Conservation (phyloP, 2,329 filamentous ascomycete genomes). For the Colletotrichum ledebouriae region DNA sequence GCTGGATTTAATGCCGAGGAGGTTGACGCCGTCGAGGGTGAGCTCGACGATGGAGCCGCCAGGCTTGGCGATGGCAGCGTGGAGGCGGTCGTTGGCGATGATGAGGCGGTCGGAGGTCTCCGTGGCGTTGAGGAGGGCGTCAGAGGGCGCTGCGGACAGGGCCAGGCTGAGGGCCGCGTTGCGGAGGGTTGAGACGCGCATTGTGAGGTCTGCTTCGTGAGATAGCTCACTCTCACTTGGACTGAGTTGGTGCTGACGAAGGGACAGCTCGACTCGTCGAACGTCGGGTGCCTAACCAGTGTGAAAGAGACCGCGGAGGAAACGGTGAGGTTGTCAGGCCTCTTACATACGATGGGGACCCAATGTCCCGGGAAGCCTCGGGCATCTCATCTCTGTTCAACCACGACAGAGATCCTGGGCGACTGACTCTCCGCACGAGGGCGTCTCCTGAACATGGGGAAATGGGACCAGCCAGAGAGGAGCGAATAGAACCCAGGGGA, state of each 20-base stretch:
- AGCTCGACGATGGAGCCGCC: conserved; percentile 54
- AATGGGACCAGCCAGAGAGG: neutral
- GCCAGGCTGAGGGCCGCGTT: conserved; percentile 21
- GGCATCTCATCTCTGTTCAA: conserved; percentile 32
- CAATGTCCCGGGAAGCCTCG: conserved; percentile 5
- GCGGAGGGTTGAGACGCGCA: conserved; percentile 30
- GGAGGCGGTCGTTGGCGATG: conserved; percentile 55
- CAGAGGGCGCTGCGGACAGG: conserved; percentile 32
- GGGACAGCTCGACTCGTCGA: conserved; percentile 16
- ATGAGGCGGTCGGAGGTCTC: conserved; percentile 52
- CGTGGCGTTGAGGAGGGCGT: conserved; percentile 50
- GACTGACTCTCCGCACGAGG: conserved; percentile 18
- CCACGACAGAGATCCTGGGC: conserved; percentile 4
- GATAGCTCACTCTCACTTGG: neutral
- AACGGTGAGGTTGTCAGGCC: neutral
- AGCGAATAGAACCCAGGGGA: neutral
- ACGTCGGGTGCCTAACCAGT: conserved; percentile 21
- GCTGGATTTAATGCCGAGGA: conserved; percentile 61
- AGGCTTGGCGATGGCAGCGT: conserved; percentile 53
- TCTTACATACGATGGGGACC: neutral
- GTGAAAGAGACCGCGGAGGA: neutral
- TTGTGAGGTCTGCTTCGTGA: neutral
- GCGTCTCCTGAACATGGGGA: conserved; percentile 5
- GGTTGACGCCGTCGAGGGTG: conserved; percentile 55
- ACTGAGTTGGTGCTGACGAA: neutral